Base-by-base conservation (phyloP, 1,139 yeast genomes). In the Geotrichum carabidarum region DNA sequence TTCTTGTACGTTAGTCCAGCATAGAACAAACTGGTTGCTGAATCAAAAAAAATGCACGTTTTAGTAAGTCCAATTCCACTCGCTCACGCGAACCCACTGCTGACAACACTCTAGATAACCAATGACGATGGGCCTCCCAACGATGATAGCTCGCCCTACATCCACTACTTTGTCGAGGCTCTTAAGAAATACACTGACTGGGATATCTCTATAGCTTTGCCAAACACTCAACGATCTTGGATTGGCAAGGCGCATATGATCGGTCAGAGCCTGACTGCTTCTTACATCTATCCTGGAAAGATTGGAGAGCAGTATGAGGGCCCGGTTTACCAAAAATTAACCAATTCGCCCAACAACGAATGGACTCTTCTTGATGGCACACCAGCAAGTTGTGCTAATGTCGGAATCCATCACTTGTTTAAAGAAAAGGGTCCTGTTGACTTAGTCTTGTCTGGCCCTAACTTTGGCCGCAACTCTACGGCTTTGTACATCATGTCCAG, bases 51-150 rank as follows among this genome's bases (percentile, higher is more conserved):
- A 22, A 22, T 22, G 27, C 27, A 22, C 27, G 27, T 22, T 22
- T 22, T 22, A 22, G 27, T 22, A 22, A 3, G 27, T 3, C 27
- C 27, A 22, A 22, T 22, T 22, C 27, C 27, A 22, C 27, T 22
- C 27, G 27, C 27, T 5, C 27, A 22, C 27, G 5, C 27, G n/a
- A n/a, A 22, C 5, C 27, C 27, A 22, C 27, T 22, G 27, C 27
- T 22, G 27, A 22, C 27, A 22, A 22, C 27, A 3, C 27, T 22
- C 27, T 22, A 22, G 57, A 70, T 91, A 53, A 90, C 96, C 27
- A 93, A 93, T 71, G 99, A 93, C 70, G 99, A 93, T 67, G 99
- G 99, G 31, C 98, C 98, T 0, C 83, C 94, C 62, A 82, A 86
- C 63, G 86, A 82, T 60, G 71, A 76, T 50, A 76, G 83, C n/a